Base-by-base conservation (phyloP, 1,284 basidiomycete species). In the Pisolithus thermaeus region DNA sequence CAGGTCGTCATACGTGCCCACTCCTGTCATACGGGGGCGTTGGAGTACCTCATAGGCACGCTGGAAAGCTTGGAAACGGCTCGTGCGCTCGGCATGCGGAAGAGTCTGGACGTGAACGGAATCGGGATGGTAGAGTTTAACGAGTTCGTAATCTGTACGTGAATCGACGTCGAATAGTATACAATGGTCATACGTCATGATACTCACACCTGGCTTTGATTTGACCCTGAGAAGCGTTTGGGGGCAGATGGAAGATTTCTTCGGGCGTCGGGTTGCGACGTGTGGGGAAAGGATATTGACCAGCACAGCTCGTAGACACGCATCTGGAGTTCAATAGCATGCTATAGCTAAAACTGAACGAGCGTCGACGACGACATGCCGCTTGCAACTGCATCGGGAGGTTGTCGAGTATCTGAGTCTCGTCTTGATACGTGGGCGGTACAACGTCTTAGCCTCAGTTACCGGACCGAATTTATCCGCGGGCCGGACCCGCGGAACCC, bases 181-280 rank as follows among this genome's bases (percentile, higher is more conserved):
- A 43, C 6, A 2, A 28, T 27, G 25, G 7, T 27, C 25, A 27
- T 27, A 27, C 25, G 25, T 27, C 25, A 27, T 7, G 25, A 27
- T 50, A 63, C 75, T 62, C 54, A 80, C 78, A 80, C 58, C 78
- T 66, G n/a, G 70, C 49, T 59, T 80, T 80, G 54, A 80, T 73
- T 25, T 77, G 70, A 25, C 60, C 54, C 56, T 75, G 74, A 8
- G 68, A 70, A 20, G 78, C 76, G 20, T 65, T 64, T 16, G 55
- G 58, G 5, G 73, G 63, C n/a, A 80, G 70, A 54, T 79, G 77
- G 56, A 80, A 80, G 50, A 80, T 78, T 59, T 80, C 73, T 59
- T 77, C 65, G 0, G 78, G 76, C 4, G 75, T 72, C 9, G 78
- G 76, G 45, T 69, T 68, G 0, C 65, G 49, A 50, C 72, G 61